phyloP scores from a whole-genome alignment of 176 grass and related monocot species.

The Raddia distichophylla region DNA sequence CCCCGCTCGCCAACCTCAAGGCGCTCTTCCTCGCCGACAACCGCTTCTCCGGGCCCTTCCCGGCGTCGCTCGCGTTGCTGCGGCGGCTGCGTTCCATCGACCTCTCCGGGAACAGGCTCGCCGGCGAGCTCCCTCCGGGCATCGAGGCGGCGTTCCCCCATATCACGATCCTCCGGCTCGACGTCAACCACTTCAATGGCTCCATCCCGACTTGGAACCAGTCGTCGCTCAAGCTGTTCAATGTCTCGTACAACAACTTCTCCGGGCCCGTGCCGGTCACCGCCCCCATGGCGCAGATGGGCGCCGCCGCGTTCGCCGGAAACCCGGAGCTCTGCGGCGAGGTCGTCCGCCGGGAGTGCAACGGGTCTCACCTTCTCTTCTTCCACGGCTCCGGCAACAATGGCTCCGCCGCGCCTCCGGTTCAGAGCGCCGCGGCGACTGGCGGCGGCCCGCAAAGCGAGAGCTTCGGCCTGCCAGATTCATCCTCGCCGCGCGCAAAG shows the following conservation, averaged over 20 bases:
- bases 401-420: constrained; percentile 38
- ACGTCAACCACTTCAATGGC: constrained; percentile 78
- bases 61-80: constrained; percentile 60
- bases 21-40: constrained; percentile 78
- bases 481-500: constrained; percentile 47
- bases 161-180: constrained; percentile 60
- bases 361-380: constrained; percentile 66
- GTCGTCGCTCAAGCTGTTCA: constrained; percentile 62
- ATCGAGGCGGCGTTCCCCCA: constrained; percentile 63
- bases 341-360: constrained; percentile 70
- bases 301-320: constrained; percentile 48
- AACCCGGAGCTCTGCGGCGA: constrained; percentile 82
- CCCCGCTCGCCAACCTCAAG: constrained; percentile 77
- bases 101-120: constrained; percentile 66
- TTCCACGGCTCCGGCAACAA: constrained; percentile 47
- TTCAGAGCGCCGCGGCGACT: constrained; percentile 45
- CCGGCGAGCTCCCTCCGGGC: constrained; percentile 60
- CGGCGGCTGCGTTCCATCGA: constrained; percentile 84
- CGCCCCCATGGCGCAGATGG: constrained; percentile 44
- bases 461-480: constrained; percentile 46
- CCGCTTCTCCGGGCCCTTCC: constrained; percentile 81
- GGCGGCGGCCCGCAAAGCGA: constrained; percentile 14
- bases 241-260: constrained; percentile 87
- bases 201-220: constrained; percentile 83
- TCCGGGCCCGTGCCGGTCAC: constrained; percentile 83